phyloP scores from a whole-genome alignment of 495 filamentous ascomycete species.

The Beverwykella pulmonaria region DNA sequence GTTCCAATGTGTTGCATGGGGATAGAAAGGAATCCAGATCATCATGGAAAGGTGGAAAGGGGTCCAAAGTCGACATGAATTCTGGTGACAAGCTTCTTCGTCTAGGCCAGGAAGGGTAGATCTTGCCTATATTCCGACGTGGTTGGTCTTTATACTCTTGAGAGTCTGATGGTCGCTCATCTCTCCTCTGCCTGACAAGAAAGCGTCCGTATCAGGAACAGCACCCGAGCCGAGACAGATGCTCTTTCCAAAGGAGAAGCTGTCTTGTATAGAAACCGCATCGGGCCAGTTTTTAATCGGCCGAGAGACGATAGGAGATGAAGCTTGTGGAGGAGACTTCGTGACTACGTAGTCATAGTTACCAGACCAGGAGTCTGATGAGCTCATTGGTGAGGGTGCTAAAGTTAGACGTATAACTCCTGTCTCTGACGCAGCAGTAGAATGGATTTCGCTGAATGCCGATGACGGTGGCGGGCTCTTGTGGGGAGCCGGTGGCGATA shows the following conservation, averaged over 20 bases:
- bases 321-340: background rate
- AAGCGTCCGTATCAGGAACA: background rate
- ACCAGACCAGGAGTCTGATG: slow-evolving; percentile 21
- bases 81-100: too few species aligned
- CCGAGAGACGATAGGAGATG: background rate
- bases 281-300: slow-evolving; percentile 16
- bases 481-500: background rate
- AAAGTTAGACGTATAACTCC: background rate
- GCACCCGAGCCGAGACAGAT: background rate
- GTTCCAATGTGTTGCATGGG: background rate
- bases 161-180: background rate
- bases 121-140: background rate
- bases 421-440: background rate
- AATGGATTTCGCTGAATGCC: background rate
- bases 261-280: background rate
- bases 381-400: background rate
- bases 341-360: slow-evolving; percentile 12
- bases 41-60: too few species aligned
- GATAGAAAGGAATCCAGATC: background rate
- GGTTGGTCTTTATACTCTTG: background rate
- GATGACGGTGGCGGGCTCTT: background rate
- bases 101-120: background rate
- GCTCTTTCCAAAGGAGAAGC: background rate
- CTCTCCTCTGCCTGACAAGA: background rate
- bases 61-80: too few species aligned